Base-by-base conservation (phyloP, 2,329 filamentous ascomycete species). In the Pseudogymnoascus sp. region DNA sequence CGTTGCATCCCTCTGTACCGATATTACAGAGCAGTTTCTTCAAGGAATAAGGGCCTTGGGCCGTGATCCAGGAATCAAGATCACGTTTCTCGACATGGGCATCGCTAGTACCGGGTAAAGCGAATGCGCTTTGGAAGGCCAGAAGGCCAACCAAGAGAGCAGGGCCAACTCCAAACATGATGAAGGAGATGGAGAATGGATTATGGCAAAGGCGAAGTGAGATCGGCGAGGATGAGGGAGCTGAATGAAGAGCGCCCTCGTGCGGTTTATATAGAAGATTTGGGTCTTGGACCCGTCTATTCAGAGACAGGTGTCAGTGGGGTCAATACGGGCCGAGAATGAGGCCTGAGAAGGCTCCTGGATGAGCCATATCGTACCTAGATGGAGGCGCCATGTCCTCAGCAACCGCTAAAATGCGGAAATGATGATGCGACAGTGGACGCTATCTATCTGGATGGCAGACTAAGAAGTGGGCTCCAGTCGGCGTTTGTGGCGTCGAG, bases 11-110 rank as follows among this genome's bases (percentile, higher is more conserved):
- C 60, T 71, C 71, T 8, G 81, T 71, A 3, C 84, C 84, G 64
- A 86, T 85, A 68, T 86, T 86, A 73, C 80, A 83, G 37, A 85
- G 70, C 25, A 86, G 73, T 62, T 80, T 75, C 8, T 74, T 69
- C 28, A 83, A 68, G 2, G 84, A 80, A 66, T 83, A 75, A 6
- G 79, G 76, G 14, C 74, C 78, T 70, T 86, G 78, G 0, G 74
- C 76, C 30, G 76, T 70, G 65, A 86, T 75, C 69, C 81, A 86
- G 33, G 75, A 74, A 65, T 82, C 79, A 12, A 85, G 78, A 22
- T 75, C 74, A 57, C 79, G 75, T 67, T 78, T 82, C 61, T 76
- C 65, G 54, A 81, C 64, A 30, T 71, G 68, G 54, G 67, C 72
- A 36, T 66, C 64, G 64, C 71, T 66, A 28, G 70, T 65, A 38